Base-by-base conservation (phyloP, 2,329 filamentous ascomycete species). In the Dothistroma septosporum region DNA sequence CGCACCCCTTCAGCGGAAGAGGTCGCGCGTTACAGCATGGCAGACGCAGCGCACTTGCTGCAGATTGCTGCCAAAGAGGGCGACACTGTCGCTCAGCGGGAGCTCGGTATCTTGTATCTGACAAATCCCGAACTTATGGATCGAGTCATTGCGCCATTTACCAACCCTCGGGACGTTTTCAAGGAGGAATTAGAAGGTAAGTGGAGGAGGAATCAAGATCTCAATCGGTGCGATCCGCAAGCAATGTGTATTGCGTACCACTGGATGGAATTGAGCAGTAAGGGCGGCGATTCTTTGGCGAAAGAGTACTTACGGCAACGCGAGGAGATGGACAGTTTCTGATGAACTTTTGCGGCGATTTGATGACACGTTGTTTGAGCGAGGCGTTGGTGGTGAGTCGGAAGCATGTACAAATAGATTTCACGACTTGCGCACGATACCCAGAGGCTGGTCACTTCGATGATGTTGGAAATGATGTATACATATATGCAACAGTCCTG, bases 211-310 rank as follows among this genome's bases (percentile, higher is more conserved):
- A 83, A 83, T 46, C 79, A 83, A 57, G 85, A 88, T 69, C 80
- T 82, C 16, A 76, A 80, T 57, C 82, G 91, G 66, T 92, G 87
- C 61, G 91, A 97, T 73, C 90, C 91, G 1, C 88, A 88, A 57
- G 86, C 92, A 47, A 94, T 97, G 90, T 97, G 92, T 70, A 85
- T 96, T 60, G 93, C 93, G 10, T 87, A 95, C 76, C 93, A 97
- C 79, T 97, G 93, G 92, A 97, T 97, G 92, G 91, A 93, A 77
- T 82, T 90, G 66, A 92, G 90, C 41, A 89, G 91, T 68, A 83
- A 84, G 58, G 92, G 92, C n/a, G 92, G 92, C 0, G 93, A 97
- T 73, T 85, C 89, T 71, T 79, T 96, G 67, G 93, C 93, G 21
- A 87, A 86, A 72, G 89, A 88, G 73, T 92, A 93, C 76, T 78